Conservation (phyloP, 2,329 filamentous ascomycete genomes). For the Colletotrichum sp. region DNA sequence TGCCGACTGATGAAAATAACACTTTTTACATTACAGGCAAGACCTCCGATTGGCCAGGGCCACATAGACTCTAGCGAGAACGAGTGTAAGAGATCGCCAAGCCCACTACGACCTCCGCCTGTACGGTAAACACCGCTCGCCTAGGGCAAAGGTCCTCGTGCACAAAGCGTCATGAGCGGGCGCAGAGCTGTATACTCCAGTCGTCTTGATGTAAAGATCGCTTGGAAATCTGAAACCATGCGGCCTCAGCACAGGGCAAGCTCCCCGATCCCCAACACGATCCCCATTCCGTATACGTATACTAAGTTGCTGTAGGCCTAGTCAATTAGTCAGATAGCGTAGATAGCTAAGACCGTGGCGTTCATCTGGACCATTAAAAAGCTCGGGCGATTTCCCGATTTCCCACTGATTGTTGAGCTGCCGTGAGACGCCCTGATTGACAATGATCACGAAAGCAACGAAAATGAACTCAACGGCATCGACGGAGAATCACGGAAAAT, state of each 20-base stretch:
- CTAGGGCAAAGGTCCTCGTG: not conserved
- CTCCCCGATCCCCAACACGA: not conserved
- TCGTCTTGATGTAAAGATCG: not conserved
- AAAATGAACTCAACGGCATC: not conserved
- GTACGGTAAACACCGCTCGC: not conserved
- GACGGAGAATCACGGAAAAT: not conserved
- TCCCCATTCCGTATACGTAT: not conserved
- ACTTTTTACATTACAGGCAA: not conserved
- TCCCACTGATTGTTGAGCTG: not conserved
- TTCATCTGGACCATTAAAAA: not conserved
- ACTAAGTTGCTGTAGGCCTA: not conserved
- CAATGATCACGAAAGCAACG: not conserved
- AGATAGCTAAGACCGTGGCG: not conserved
- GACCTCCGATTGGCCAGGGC: not conserved
- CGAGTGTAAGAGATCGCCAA: not conserved
- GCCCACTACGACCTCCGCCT: not conserved
- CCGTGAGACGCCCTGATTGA: not conserved
- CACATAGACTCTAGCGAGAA: not conserved
- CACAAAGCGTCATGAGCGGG: not conserved
- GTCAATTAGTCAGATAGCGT: not conserved
- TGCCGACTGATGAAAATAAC: constrained; percentile 8
- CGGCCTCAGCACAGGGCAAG: not conserved
- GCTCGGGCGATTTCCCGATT: not conserved
- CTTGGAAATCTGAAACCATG: not conserved
- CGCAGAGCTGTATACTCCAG: not conserved